Conservation (phyloP, 2,329 filamentous ascomycete species). For the Fusarium compactum region DNA sequence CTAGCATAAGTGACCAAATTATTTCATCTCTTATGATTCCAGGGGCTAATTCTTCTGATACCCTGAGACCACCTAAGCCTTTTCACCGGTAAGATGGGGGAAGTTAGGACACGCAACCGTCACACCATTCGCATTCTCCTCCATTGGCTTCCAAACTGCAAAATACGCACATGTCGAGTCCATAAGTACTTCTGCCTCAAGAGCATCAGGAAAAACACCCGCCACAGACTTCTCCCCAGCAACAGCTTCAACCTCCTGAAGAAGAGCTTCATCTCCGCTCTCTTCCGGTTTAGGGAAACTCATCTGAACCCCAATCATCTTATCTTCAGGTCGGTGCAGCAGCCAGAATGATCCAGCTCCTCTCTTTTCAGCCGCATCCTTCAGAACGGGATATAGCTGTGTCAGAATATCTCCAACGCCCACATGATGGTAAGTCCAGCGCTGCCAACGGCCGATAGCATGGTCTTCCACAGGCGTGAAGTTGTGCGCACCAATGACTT, state of each 20-base stretch:
- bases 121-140: background rate
- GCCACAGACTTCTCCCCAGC: background rate
- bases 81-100: background rate
- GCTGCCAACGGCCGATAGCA: slow-evolving; percentile 35
- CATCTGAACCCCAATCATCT: slow-evolving; percentile 35
- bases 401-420: slow-evolving; percentile 25
- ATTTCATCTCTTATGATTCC: no score
- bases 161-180: slow-evolving; percentile 31
- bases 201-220: slow-evolving; percentile 22
- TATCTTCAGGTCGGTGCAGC: slow-evolving; percentile 20
- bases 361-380: slow-evolving; percentile 28
- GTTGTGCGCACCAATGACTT: slow-evolving; percentile 37
- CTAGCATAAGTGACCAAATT: no score
- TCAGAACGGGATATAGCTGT: slow-evolving; percentile 36
- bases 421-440: slow-evolving; percentile 31
- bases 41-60: no score
- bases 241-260: background rate
- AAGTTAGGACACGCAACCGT: slow-evolving; percentile 31
- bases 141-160: slow-evolving; percentile 35
- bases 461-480: slow-evolving; percentile 25
- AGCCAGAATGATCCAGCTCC: slow-evolving; percentile 38
- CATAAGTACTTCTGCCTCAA: slow-evolving; percentile 1
- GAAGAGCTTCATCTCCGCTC: slow-evolving; percentile 7
- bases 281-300: slow-evolving; percentile 15
- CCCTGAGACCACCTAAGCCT: background rate